Conservation (phyloP, 2,329 filamentous ascomycete genomes). For the Xylariaceae sp. region DNA sequence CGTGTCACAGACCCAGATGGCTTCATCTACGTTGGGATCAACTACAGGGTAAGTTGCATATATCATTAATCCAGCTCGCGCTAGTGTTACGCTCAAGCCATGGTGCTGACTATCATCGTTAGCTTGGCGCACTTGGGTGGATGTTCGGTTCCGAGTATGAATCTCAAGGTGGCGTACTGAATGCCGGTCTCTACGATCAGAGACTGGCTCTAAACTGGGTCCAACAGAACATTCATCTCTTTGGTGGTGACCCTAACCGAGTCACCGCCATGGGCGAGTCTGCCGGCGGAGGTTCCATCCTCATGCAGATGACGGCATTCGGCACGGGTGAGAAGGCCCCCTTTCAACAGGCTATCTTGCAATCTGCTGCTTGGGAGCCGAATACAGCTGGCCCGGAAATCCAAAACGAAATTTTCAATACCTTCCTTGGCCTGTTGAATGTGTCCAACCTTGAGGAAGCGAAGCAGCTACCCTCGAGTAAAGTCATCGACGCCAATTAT, state of each 20-base stretch:
- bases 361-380: conserved; percentile 1
- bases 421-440: neutral
- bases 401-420: neutral
- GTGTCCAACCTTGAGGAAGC: neutral
- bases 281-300: conserved; percentile 58
- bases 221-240: conserved; percentile 54
- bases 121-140: conserved; percentile 3
- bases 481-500: conserved; percentile 5
- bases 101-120: too few relatives aligned
- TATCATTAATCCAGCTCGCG: neutral
- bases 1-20: neutral
- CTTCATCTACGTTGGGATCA: neutral
- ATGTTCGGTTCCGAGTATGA: neutral
- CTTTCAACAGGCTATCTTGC: conserved; percentile 51
- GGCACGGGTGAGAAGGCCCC: conserved; percentile 50
- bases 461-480: neutral
- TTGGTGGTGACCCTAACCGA: conserved; percentile 57
- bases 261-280: conserved; percentile 61
- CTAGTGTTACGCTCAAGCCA: too few relatives aligned
- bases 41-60: neutral
- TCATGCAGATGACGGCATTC: conserved; percentile 54
- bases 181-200: conserved; percentile 59
- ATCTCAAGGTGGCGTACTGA: conserved; percentile 44
- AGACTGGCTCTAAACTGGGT: conserved; percentile 59
- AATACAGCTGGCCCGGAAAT: neutral